Conservation (phyloP, 805 yeast genomes). For the Cyberlindnera maritima region DNA sequence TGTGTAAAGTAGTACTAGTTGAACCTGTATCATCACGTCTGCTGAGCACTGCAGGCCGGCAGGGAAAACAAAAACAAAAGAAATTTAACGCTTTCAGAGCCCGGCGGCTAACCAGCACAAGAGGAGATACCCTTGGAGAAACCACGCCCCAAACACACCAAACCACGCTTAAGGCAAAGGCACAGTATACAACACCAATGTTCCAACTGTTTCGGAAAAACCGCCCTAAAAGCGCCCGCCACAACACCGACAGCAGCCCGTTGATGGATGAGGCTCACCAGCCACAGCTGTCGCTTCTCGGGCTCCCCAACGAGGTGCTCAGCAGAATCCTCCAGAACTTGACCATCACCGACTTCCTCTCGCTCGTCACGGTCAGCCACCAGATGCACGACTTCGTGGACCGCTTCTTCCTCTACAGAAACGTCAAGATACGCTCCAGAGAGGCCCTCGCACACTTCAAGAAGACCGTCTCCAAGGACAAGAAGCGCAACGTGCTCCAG, state of each 20-base stretch:
- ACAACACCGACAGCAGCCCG: background rate
- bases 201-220: slow-evolving; percentile 7
- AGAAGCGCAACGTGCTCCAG: slow-evolving; percentile 24
- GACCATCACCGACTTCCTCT: slow-evolving; percentile 24
- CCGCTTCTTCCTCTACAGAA: slow-evolving; percentile 37
- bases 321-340: slow-evolving; percentile 33
- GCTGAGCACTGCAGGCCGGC: no score
- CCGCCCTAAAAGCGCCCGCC: slow-evolving; percentile 16
- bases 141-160: no score
- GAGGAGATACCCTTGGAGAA: no score
- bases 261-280: background rate
- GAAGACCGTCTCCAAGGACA: slow-evolving; percentile 35
- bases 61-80: no score
- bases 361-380: slow-evolving; percentile 35
- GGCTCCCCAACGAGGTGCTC: slow-evolving; percentile 44
- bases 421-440: slow-evolving; percentile 28
- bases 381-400: slow-evolving; percentile 36
- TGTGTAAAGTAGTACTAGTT: background rate
- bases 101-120: no score
- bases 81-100: no score
- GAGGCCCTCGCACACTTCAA: slow-evolving; percentile 29
- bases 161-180: no score
- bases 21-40: no score
- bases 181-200: background rate
- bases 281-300: slow-evolving; percentile 31